phyloP scores from a whole-genome alignment of 1,139 yeast genomes.

The Sugiyamaella paludigena region DNA sequence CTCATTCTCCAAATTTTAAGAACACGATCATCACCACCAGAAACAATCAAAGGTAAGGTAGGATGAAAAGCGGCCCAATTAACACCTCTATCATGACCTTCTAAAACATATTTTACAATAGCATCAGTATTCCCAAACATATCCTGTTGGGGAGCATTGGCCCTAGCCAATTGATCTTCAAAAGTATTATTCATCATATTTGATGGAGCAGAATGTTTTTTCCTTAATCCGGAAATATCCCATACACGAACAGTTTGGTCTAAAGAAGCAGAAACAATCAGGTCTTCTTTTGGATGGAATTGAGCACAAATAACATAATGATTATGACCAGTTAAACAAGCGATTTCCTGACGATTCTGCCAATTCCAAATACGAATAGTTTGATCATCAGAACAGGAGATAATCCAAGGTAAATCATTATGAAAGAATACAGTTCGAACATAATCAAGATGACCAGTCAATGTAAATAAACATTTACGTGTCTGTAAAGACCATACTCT shows the following conservation, averaged over 20 bases:
- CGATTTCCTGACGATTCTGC: conserved; percentile 98
- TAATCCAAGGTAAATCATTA: conserved; percentile 95
- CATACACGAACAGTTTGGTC: conserved; percentile 99
- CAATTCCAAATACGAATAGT: conserved; percentile 99
- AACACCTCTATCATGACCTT: conserved; percentile 98
- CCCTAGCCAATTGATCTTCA: conserved; percentile 75
- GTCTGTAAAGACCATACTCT: conserved; percentile 96
- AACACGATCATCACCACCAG: conserved; percentile 95
- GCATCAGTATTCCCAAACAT: conserved; percentile 94
- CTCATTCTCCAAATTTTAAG: conserved; percentile 98
- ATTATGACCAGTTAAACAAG: conserved; percentile 96
- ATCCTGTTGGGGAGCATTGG: conserved; percentile 53
- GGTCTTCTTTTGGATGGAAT: conserved; percentile 93
- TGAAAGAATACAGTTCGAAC: conserved; percentile 94
- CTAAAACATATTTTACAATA: conserved; percentile 90
- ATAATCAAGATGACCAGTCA: conserved; percentile 89
- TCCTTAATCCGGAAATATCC: conserved; percentile 95
- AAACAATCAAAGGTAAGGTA: conserved; percentile 87
- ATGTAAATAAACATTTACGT: conserved; percentile 85
- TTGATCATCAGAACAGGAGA: conserved; percentile 96
- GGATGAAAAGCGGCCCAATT: conserved; percentile 99
- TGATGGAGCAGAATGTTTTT: conserved; percentile 83
- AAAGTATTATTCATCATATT: conserved; percentile 41
- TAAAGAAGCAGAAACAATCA: conserved; percentile 90
- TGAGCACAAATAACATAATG: conserved; percentile 98